Conservation (phyloP, 108 stramenopile species). For the Epipyxis sp. region DNA sequence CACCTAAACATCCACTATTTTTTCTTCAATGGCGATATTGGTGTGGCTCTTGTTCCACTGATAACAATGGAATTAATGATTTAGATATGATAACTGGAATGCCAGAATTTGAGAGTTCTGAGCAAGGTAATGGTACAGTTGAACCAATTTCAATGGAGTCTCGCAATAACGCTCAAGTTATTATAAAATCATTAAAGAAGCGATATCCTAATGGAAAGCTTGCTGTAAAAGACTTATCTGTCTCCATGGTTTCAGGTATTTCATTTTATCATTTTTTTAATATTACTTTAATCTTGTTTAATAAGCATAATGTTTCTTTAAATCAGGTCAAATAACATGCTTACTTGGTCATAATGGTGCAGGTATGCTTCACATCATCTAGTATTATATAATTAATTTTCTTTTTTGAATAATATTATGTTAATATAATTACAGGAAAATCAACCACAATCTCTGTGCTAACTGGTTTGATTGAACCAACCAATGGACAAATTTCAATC, state of each 20-base stretch:
- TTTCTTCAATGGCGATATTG: constrained; percentile 17
- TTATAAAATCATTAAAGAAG: constrained; percentile 37
- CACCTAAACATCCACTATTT: constrained; percentile 38
- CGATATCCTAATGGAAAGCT: constrained; percentile 38
- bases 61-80: constrained; percentile 42
- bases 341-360: constrained; percentile 66
- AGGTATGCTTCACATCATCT: constrained; percentile 70
- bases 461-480: constrained; percentile 66
- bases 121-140: background rate
- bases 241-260: constrained; percentile 61
- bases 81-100: constrained; percentile 61
- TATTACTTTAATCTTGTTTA: too few species aligned
- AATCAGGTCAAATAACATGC: constrained; percentile 43
- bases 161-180: constrained; percentile 5
- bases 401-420: too few species aligned
- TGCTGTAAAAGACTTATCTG: constrained; percentile 51
- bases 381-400: constrained; percentile 69
- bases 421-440: constrained; percentile 59
- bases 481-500: constrained; percentile 60
- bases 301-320: too few species aligned
- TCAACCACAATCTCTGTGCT: constrained; percentile 68
- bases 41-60: too few species aligned
- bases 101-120: constrained; percentile 34
- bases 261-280: too few species aligned
- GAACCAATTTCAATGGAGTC: background rate